A percentile compares a stretch with the other conserved stretches of the same genome.
phyloP scores from a whole-genome alignment of 2,329 filamentous ascomycete genomes.

The Geosmithia morbida region DNA sequence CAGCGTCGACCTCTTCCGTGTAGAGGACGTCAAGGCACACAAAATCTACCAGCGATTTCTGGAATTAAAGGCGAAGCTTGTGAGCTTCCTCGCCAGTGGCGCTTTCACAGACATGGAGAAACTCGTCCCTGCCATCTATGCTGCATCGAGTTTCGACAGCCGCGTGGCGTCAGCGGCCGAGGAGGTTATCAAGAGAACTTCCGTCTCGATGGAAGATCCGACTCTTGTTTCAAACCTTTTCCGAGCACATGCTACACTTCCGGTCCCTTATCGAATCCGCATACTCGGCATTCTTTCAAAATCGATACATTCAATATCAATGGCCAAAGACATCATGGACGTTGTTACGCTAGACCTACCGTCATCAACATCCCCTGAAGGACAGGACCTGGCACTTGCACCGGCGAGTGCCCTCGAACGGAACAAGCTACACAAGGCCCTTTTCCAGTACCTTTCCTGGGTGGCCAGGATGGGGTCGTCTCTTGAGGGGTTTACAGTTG shows the following conservation, averaged over 20 bases:
- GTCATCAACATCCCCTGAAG: slow-evolving; percentile 9
- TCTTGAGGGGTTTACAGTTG: slow-evolving; percentile 47
- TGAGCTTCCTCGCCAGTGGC: slow-evolving; percentile 66
- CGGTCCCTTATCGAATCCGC: slow-evolving; percentile 61
- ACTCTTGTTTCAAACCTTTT: slow-evolving; percentile 53
- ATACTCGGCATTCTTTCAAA: slow-evolving; percentile 65
- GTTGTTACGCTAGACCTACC: slow-evolving; percentile 55
- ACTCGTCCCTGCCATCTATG: slow-evolving; percentile 71
- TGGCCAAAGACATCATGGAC: slow-evolving; percentile 50
- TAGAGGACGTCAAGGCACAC: slow-evolving; percentile 44
- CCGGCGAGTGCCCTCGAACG: slow-evolving; percentile 52
- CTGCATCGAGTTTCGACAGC: slow-evolving; percentile 69
- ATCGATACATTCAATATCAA: slow-evolving; percentile 58
- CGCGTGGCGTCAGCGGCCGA: slow-evolving; percentile 75
- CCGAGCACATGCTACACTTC: slow-evolving; percentile 55
- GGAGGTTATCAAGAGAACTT: slow-evolving; percentile 71
- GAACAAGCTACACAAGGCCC: slow-evolving; percentile 63
- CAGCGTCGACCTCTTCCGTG: slow-evolving; percentile 15
- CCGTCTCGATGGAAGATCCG: slow-evolving; percentile 58
- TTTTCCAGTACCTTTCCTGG: slow-evolving; percentile 82
- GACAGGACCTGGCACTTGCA: slow-evolving; percentile 8
- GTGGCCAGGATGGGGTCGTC: slow-evolving; percentile 58
- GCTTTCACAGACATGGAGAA: slow-evolving; percentile 74
- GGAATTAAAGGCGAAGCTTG: slow-evolving; percentile 40
- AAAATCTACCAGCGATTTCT: slow-evolving; percentile 26